Base-by-base conservation (phyloP, 805 yeast genomes). In the Lipomyces orientalis region DNA sequence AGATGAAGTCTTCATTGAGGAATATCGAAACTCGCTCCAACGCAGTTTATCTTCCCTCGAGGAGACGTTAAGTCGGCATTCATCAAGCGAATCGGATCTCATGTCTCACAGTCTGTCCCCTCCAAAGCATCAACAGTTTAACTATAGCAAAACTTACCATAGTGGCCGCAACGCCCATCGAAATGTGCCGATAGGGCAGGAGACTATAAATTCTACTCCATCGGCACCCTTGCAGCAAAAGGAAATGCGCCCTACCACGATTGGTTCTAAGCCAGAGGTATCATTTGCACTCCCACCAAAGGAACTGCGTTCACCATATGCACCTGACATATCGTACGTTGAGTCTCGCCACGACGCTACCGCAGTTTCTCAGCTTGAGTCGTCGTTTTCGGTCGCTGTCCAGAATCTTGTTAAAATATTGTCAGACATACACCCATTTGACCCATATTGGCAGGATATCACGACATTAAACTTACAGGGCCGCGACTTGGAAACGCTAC, bases 381-480 rank as follows among this genome's bases (percentile, higher is more conserved):
- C 72, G 16, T 81, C 86, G 1, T 85, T 83, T 67, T 78, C 85
- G 2, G 79, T 81, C 64, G 80, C 82, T 0, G 80, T 79, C 62
- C 80, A 76, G 62, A 76, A 76, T 25, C 75, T 85, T 39, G 83
- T 84, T 8, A 77, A 83, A 1, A 76, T 82, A 3, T 77, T 85
- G 16, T 82, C 84, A 0, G 83, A 82, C 54, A 71, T 76, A n/a
- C 73, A 71, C 3, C 76, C 74, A 1, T 78, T 75, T 9, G 75
- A 77, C 8, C 75, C 79, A 14, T 75, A 78, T 51, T 85, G 87
- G 87, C 79, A 79, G 52, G 74, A 75, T 29, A 74, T 84, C 4
- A 72, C 69, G 3, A 75, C 74, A 12, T 75, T 85, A 29, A 73
- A 77, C 33, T 69, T 85, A 52, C 69, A 78, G 2, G 76, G 76